phyloP scores from a whole-genome alignment of 352 stramenopile species.

The Globisporangium heterothallicum region DNA sequence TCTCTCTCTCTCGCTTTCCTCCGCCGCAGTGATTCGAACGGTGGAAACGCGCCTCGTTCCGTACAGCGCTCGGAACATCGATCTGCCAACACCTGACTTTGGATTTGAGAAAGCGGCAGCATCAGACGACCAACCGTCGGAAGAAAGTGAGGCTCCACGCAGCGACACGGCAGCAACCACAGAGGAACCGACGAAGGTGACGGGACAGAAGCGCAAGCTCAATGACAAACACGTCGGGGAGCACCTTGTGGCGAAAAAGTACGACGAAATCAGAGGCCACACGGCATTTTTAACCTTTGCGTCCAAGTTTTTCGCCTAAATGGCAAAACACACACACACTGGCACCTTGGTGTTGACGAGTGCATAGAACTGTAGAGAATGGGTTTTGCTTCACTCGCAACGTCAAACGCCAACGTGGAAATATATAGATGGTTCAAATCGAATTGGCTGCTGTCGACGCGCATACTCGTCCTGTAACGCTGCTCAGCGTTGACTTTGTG shows the following conservation, averaged over 20 bases:
- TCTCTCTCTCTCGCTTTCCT: too few species aligned
- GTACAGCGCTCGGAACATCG: slow-evolving; percentile 61
- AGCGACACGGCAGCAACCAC: slow-evolving; percentile 2
- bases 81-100: slow-evolving; percentile 72
- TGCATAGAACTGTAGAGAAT: too few species aligned
- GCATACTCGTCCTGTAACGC: too few species aligned
- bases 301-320: slow-evolving; percentile 71
- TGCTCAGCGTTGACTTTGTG: too few species aligned
- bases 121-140: slow-evolving; percentile 13
- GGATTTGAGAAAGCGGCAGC: slow-evolving; percentile 21
- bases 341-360: too few species aligned
- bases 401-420: too few species aligned
- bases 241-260: slow-evolving; percentile 76
- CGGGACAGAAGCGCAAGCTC: slow-evolving; percentile 46
- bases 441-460: background rate
- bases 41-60: slow-evolving; percentile 93
- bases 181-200: slow-evolving; percentile 10
- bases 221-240: slow-evolving; percentile 45
- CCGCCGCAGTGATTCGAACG: slow-evolving; percentile 77
- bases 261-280: slow-evolving; percentile 82
- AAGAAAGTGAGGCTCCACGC: slow-evolving; percentile 12
- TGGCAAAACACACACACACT: background rate
- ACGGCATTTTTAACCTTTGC: slow-evolving; percentile 85
- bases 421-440: background rate
- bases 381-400: too few species aligned